Base-by-base conservation (phyloP, 805 yeast species). In the Millerozyma miso region DNA sequence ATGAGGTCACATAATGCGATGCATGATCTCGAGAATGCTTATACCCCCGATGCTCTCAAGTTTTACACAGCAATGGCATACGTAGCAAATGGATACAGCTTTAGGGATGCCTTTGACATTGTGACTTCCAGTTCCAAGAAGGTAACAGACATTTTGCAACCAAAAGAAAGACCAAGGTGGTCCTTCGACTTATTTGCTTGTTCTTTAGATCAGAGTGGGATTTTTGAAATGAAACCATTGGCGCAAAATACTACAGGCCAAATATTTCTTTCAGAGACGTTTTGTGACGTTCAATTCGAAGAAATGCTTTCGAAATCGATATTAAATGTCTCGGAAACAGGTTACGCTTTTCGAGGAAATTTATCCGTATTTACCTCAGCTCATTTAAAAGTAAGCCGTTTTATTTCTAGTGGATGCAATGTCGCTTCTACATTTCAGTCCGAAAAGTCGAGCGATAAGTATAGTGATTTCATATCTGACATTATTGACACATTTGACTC, bases 171-270 rank as follows among this genome's bases (percentile, higher is more conserved):
- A n/a, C 58, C 68, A 2, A 46, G 47, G 26, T 64, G 66, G 63
- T 40, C 59, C 1, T 45, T 60, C 19, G 63, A 69, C 40, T 39
- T 71, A 4, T 69, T 60, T 45, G 46, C 63, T 1, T 73, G 69
- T 1, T 63, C 71, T 1, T 50, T 62, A 14, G 75, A 71, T 41
- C 76, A 72, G 47, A 64, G 60, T 1, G 77, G 77, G 1, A 38
- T 68, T 8, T 68, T 65, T 45, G 77, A 72, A 44, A 68, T 71
- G 75, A 65, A 59, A 40, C 39, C 58, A 1, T 47, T 71, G 42
- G 54, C 59, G 3, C 53, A 47, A 42, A 53, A 50, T 10, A 60
- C 75, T 4, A 60, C 63, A 45, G 76, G 77, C 0, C 43, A 43
- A 4, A 44, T 71, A 3, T 50, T 50, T 16, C 40, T 68, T 23